Evolutionary conservation across 768 basidiomycete genomes (phyloP).

Genomic region (Panaeolus cyanescens): DNA sequence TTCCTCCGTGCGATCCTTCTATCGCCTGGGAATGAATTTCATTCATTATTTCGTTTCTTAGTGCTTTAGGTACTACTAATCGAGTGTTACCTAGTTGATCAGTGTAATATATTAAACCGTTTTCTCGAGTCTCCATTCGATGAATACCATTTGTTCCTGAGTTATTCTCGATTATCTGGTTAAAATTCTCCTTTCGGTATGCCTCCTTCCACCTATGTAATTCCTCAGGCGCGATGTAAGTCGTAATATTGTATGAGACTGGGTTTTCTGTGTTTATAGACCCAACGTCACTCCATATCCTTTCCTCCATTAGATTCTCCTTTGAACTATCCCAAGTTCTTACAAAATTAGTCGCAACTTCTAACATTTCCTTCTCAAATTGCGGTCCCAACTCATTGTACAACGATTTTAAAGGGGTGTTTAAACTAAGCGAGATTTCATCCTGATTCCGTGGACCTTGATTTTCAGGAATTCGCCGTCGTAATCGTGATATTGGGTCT

Average conservation of each 20-base stretch:
- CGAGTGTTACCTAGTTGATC: constrained; percentile 22
- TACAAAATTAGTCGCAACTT: constrained; percentile 11
- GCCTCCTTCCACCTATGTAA: too few relatives aligned
- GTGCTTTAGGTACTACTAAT: constrained; percentile 27
- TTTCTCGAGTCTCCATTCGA: too few relatives aligned
- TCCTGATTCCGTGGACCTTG: constrained; percentile 12
- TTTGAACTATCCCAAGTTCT: background rate
- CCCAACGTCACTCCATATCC: too few relatives aligned
- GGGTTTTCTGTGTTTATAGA: too few relatives aligned
- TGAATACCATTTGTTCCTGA: too few relatives aligned
- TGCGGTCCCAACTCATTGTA: constrained; percentile 21
- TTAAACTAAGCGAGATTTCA: background rate
- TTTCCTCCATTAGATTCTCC: background rate
- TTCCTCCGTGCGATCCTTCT: constrained; percentile 30
- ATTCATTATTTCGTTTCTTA: constrained; percentile 17
- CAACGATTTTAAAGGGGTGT: too few relatives aligned
- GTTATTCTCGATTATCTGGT: too few relatives aligned
- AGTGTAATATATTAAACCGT: constrained; percentile 23
- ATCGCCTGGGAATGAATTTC: constrained; percentile 23
- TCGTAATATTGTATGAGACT: too few relatives aligned
- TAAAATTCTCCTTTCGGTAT: too few relatives aligned
- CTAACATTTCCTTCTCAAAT: constrained; percentile 27
- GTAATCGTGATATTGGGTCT: constrained; percentile 36
- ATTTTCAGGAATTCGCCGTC: constrained; percentile 19
- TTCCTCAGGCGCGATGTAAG: too few relatives aligned